Evolutionary conservation across 768 basidiomycete genomes (phyloP), one percentile per base, ranked within the genome.

Genomic region (Dioszegia crocea): DNA sequence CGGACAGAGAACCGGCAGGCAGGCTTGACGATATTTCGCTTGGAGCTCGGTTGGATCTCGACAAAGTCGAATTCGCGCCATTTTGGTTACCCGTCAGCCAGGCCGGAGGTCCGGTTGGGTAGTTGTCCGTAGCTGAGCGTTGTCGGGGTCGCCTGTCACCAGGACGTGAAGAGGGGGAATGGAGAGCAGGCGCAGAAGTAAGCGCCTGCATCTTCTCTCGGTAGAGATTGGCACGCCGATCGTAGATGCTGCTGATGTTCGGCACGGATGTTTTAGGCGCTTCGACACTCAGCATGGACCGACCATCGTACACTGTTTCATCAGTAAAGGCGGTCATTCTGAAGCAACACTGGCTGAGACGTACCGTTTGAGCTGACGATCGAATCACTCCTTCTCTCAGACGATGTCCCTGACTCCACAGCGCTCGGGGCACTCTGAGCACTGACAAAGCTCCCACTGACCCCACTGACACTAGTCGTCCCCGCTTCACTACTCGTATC

Each of bases 171-270:
- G 33, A 56, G 36, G 62, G 57, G 5, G 58, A 38, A 11, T 57
- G 62, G 4, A 68, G 48, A 2, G 66, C 66, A 14, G 70, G 66
- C 24, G 57, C 44, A 11, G 61, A 31, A 10, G 61, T 67, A 10
- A 76, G 60, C 0, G 75, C 70, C 12, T 63, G 45, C 57, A 73
- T 67, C 26, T 66, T 68, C n/a, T 75, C 70, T 0, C 71, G 61
- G 43, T 76, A 76, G 2, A 74, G 71, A 9, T 67, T 68, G 4
- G 75, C 75, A 14, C 75, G 66, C 26, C 65, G 64, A 39, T 76
- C 75, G 62, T 76, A 76, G 44, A 76, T 76, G 23, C 44, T 65
- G 66, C 72, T 75, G 67, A 76, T 73, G 23, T 70, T 64, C 3
- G 75, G 75, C 3, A 74, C 62, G 0, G 73, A 63, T 1, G 72